Percentiles rank a stretch among this genome's conserved stretches.
Evolutionary conservation across 2,329 filamentous ascomycete species (phyloP).

Genomic region (Claviceps sorghi): DNA sequence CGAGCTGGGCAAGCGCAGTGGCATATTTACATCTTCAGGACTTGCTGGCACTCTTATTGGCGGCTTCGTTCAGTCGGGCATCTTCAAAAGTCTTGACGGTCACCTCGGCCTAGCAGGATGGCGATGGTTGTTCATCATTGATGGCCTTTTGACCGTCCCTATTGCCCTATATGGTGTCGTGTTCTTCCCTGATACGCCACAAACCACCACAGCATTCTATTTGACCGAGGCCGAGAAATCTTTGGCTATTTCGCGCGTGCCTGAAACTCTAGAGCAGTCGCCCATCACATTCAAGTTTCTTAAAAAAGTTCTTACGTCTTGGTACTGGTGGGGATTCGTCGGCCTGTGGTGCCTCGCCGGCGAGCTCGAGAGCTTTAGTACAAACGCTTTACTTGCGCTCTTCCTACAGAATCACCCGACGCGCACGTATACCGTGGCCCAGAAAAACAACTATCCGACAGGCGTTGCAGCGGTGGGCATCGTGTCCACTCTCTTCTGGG

Average conservation of each 20-base stretch:
- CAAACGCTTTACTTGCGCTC: slow-evolving; percentile 42
- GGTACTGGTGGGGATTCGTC: slow-evolving; percentile 53
- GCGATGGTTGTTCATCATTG: slow-evolving; percentile 58
- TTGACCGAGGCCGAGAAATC: slow-evolving; percentile 31
- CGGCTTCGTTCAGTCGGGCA: slow-evolving; percentile 48
- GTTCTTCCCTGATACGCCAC: slow-evolving; percentile 27
- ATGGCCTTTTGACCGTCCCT: slow-evolving; percentile 36
- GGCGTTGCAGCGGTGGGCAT: slow-evolving; percentile 43
- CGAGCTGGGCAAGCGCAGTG: slow-evolving; percentile 48
- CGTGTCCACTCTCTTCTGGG: slow-evolving; percentile 51
- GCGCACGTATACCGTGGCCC: slow-evolving; percentile 27
- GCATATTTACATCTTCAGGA: slow-evolving; percentile 47
- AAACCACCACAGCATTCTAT: slow-evolving; percentile 29
- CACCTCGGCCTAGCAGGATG: slow-evolving; percentile 45
- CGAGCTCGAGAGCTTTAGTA: slow-evolving; percentile 55
- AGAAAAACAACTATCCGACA: slow-evolving; percentile 43
- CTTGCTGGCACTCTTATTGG: slow-evolving; percentile 36
- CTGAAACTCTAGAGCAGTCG: slow-evolving; percentile 20
- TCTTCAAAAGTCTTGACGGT: slow-evolving; percentile 31
- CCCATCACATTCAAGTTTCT: slow-evolving; percentile 35
- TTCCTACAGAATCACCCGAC: slow-evolving; percentile 35
- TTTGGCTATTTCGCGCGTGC: slow-evolving; percentile 29
- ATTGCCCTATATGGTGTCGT: slow-evolving; percentile 21
- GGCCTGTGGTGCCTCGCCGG: slow-evolving; percentile 56
- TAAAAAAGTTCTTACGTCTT: slow-evolving; percentile 41